Evolutionary conservation across 139 green algal genomes (phyloP).

Genomic region (Coelastrella sp.): DNA sequence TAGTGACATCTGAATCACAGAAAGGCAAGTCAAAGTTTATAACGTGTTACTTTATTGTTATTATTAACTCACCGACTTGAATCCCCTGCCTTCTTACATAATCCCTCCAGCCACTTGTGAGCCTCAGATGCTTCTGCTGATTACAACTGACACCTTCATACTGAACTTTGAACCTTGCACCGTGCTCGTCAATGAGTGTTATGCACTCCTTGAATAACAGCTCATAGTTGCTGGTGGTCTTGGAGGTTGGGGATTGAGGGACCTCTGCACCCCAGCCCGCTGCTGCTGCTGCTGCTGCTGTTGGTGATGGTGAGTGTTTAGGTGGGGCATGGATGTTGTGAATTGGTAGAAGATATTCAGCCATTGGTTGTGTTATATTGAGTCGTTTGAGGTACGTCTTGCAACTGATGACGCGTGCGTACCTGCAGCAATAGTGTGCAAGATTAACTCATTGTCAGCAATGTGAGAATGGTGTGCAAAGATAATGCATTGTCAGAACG

Average conservation of each 20-base stretch:
- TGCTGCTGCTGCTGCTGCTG: background rate
- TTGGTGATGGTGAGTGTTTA: background rate
- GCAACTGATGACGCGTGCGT: slow-evolving; percentile 54
- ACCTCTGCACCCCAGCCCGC: background rate
- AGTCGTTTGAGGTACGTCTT: slow-evolving; percentile 59
- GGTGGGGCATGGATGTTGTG: slow-evolving; percentile 10
- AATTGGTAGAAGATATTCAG: slow-evolving; percentile 50
- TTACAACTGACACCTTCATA: slow-evolving; percentile 65
- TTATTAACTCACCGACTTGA: slow-evolving; percentile 44
- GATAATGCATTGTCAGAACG: no score
- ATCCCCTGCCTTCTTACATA: slow-evolving; percentile 53
- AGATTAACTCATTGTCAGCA: no score
- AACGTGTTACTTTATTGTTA: background rate
- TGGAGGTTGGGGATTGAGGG: no score
- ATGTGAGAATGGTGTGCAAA: no score
- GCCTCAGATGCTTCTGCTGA: slow-evolving; percentile 59
- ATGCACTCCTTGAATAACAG: slow-evolving; percentile 57
- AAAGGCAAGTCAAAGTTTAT: background rate
- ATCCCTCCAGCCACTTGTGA: slow-evolving; percentile 61
- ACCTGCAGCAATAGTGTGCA: slow-evolving; percentile 2
- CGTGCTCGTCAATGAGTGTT: slow-evolving; percentile 39
- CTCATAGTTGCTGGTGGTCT: slow-evolving; percentile 39
- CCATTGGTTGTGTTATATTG: slow-evolving; percentile 60
- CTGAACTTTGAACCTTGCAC: slow-evolving; percentile 6
- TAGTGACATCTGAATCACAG: background rate